Percentiles rank a stretch among this genome's conserved stretches.
Evolutionary conservation across 2,329 filamentous ascomycete species (phyloP).

Genomic region (Alternaria sp.): DNA sequence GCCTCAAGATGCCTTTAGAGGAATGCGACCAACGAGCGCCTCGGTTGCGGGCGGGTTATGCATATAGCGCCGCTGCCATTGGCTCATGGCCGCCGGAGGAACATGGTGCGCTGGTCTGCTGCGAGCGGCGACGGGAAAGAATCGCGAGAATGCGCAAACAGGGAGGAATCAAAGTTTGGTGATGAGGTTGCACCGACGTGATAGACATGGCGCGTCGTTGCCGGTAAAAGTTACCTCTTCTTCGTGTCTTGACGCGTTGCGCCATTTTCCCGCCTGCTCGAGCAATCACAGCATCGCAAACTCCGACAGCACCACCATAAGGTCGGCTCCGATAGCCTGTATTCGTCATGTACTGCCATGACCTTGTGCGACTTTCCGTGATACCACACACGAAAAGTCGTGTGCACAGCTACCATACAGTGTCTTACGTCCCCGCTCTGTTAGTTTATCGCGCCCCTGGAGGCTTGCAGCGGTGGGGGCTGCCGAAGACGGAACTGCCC

Average conservation of each 20-base stretch:
- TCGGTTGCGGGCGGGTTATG: constrained; percentile 35
- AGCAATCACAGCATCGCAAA: constrained; percentile 27
- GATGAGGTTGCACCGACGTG: background rate
- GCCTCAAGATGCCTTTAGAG: constrained; percentile 31
- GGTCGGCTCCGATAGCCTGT: constrained; percentile 18
- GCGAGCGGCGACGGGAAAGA: background rate
- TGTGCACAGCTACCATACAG: background rate
- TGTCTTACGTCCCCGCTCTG: background rate
- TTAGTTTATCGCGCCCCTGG: background rate
- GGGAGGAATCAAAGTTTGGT: background rate
- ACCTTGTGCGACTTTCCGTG: background rate
- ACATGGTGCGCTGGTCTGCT: constrained; percentile 8
- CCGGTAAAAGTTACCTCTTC: constrained; percentile 31
- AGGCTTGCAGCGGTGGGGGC: background rate
- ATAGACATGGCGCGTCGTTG: constrained; percentile 8
- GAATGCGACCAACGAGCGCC: constrained; percentile 21
- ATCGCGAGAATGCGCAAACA: constrained; percentile 5
- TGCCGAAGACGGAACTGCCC: background rate
- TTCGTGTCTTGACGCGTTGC: constrained; percentile 24
- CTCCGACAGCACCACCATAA: constrained; percentile 9
- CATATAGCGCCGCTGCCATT: constrained; percentile 32
- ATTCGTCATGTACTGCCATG: background rate
- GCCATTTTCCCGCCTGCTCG: constrained; percentile 23
- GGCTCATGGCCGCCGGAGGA: constrained; percentile 21
- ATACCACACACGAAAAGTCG: background rate